Percentiles rank a stretch among this genome's conserved stretches.
Evolutionary conservation across 2,329 filamentous ascomycete species (phyloP).

Genomic region (Rutstroemia sp.): DNA sequence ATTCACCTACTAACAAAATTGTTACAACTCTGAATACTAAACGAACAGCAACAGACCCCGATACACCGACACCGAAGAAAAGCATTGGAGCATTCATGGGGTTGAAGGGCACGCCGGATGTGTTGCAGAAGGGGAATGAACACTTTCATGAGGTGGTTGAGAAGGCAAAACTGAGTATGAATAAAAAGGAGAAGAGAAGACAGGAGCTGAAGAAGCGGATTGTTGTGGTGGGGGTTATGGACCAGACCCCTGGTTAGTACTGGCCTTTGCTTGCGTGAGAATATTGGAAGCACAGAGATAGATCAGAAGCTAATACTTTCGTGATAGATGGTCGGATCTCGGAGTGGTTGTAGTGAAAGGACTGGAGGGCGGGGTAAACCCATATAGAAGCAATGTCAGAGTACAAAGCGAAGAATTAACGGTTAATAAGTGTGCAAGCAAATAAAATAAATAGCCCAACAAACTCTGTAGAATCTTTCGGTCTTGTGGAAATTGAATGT

Average conservation of each 20-base stretch:
- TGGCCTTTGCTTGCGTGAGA: neutral
- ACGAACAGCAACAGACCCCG: slow-evolving; percentile 13
- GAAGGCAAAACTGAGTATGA: slow-evolving; percentile 17
- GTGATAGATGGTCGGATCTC: slow-evolving; percentile 14
- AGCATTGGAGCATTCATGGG: slow-evolving; percentile 11
- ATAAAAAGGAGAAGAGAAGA: slow-evolving; percentile 17
- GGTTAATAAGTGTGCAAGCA: too few relatives aligned
- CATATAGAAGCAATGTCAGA: neutral
- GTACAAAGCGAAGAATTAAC: neutral
- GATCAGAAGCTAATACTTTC: slow-evolving; percentile 4
- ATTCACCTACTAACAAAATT: neutral
- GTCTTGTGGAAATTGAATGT: too few relatives aligned
- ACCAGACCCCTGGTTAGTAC: slow-evolving; percentile 21
- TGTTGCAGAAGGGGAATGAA: slow-evolving; percentile 14
- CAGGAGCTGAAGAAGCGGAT: slow-evolving; percentile 23
- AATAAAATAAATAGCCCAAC: too few relatives aligned
- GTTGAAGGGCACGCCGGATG: slow-evolving; percentile 1
- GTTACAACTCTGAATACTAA: slow-evolving; percentile 9
- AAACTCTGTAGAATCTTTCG: too few relatives aligned
- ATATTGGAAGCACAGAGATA: too few relatives aligned
- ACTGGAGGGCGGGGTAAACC: neutral
- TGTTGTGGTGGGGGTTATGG: slow-evolving; percentile 19
- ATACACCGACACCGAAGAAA: slow-evolving; percentile 15
- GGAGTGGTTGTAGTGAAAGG: slow-evolving; percentile 21
- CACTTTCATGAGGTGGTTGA: slow-evolving; percentile 13